These are phyloP conservation scores for Madurella fahalii DNA, from an alignment of 2,329 filamentous ascomycete genomes.

Conservation along the genomic window DNA sequence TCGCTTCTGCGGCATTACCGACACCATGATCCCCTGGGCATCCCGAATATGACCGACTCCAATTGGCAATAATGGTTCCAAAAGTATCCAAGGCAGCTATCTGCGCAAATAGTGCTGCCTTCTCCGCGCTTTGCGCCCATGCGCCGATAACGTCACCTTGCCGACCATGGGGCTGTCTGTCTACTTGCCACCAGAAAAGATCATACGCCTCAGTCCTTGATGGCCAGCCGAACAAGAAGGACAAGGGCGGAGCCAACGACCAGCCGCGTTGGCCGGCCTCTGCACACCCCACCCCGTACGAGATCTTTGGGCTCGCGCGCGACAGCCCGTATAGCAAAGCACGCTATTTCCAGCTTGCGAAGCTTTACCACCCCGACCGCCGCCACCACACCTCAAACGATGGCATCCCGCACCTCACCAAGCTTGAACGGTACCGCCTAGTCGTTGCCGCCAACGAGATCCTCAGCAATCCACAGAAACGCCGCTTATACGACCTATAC, in stretches of 20 bases:
- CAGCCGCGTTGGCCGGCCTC: slow-evolving; percentile 44
- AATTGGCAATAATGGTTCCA: slow-evolving; percentile 22
- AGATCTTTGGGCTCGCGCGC: slow-evolving; percentile 64
- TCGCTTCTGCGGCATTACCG: neutral
- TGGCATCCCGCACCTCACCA: slow-evolving; percentile 54
- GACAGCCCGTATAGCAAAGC: slow-evolving; percentile 73
- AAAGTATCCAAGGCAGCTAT: slow-evolving; percentile 29
- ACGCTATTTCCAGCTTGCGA: slow-evolving; percentile 86
- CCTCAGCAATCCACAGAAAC: slow-evolving; percentile 74
- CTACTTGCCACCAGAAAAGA: slow-evolving; percentile 4
- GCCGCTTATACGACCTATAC: slow-evolving; percentile 75
- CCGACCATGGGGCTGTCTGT: neutral
- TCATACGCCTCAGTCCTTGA: slow-evolving; percentile 23
- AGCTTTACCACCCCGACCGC: slow-evolving; percentile 90
- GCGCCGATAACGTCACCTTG: slow-evolving; percentile 25
- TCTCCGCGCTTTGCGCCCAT: slow-evolving; percentile 18
- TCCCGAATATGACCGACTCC: slow-evolving; percentile 13
- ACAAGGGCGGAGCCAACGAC: neutral
- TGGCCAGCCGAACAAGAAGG: neutral
- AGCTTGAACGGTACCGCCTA: slow-evolving; percentile 85
- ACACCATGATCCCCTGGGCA: slow-evolving; percentile 9
- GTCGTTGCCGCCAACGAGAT: slow-evolving; percentile 85
- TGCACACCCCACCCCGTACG: slow-evolving; percentile 73
- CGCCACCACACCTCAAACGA: slow-evolving; percentile 39
- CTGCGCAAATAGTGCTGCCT: slow-evolving; percentile 23